Evolutionary conservation across 2,329 filamentous ascomycete species (phyloP), one percentile per base, ranked within the genome.

Genomic region (Podosphaera aphanis): DNA sequence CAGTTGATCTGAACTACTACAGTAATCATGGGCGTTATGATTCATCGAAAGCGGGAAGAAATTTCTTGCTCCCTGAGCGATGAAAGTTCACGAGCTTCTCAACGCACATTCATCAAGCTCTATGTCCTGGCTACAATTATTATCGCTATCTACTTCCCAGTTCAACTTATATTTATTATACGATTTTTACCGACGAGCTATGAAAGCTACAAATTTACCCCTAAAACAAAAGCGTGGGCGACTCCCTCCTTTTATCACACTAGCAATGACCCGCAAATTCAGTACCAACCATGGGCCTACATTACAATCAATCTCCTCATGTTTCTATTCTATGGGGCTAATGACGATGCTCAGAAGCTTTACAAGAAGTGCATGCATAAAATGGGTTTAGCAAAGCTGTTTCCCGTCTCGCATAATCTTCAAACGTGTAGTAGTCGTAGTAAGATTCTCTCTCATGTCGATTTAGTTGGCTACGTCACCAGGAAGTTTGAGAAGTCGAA

Each of bases 301-400:
- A 61, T 78, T 8, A 64, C 55, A 0, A 62, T 66, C 2, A 71
- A 70, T 0, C 66, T 70, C 48, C 48, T 74, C 21, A 59, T 73
- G 11, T 80, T 80, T 55, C 45, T 69, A n/a, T 70, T 77, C 53
- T 79, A 79, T 51, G 77, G 77, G 7, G 67, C 74, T 15, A 77
- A 76, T 25, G 63, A 62, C 21, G 77, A 81, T 53, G 75, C 75
- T 0, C 61, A 63, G 3, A 61, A 62, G 20, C 68, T 72, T 58
- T 78, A 77, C 54, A 42, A 52, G 10, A 44, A 20, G 2, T 46
- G 46, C 3, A 19, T 55, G 4, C 48, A 54, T 5, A 50, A 45
- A 13, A 20, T 50, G 18, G 57, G 57, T 6, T 40, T 58, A 36
- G 53, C 46, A 5, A 51, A 47, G 13, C 41, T 49, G 1, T 59